phyloP scores from a whole-genome alignment of 805 yeast genomes.

The Metschnikowia gruessii region DNA sequence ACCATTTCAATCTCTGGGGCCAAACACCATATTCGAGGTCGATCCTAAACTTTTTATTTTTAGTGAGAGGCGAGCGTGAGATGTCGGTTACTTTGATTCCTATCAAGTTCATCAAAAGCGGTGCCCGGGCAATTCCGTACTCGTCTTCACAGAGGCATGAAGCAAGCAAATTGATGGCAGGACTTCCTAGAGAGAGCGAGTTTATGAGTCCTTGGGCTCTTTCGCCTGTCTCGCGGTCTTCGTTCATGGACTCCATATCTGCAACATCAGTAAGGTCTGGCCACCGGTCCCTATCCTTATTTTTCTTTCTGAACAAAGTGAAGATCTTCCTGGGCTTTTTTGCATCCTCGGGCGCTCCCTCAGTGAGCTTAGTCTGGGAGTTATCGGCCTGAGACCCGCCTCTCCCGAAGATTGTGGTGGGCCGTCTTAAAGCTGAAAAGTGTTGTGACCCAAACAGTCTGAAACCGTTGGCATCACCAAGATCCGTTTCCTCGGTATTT shows the following conservation, averaged over 20 bases:
- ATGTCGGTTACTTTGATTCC: conserved; percentile 60
- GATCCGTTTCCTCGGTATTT: conserved; percentile 1
- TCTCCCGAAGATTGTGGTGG: conserved; percentile 13
- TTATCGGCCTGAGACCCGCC: conserved; percentile 8
- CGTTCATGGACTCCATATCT: conserved; percentile 21
- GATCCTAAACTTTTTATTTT: conserved; percentile 52
- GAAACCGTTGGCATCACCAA: not conserved
- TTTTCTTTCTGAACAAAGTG: conserved; percentile 27
- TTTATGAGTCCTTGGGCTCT: conserved; percentile 36
- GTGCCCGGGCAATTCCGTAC: conserved; percentile 72
- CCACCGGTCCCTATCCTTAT: conserved; percentile 24
- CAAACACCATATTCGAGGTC: conserved; percentile 91
- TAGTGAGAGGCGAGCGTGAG: conserved; percentile 38
- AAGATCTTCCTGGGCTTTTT: conserved; percentile 21
- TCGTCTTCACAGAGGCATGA: conserved; percentile 76
- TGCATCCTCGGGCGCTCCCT: conserved; percentile 20
- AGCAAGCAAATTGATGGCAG: conserved; percentile 72
- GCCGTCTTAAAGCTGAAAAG: conserved; percentile 13
- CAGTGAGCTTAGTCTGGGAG: conserved; percentile 9
- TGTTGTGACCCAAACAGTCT: conserved; percentile 11
- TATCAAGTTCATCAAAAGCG: conserved; percentile 70
- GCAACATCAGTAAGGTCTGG: conserved; percentile 14
- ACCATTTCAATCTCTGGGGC: conserved; percentile 73
- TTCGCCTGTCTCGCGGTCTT: conserved; percentile 31
- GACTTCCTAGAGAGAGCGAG: conserved; percentile 60